A percentile compares a stretch with the other conserved stretches of the same genome.
Conservation (phyloP, 2,329 filamentous ascomycete species). For the Ambrosiella xylebori region DNA sequence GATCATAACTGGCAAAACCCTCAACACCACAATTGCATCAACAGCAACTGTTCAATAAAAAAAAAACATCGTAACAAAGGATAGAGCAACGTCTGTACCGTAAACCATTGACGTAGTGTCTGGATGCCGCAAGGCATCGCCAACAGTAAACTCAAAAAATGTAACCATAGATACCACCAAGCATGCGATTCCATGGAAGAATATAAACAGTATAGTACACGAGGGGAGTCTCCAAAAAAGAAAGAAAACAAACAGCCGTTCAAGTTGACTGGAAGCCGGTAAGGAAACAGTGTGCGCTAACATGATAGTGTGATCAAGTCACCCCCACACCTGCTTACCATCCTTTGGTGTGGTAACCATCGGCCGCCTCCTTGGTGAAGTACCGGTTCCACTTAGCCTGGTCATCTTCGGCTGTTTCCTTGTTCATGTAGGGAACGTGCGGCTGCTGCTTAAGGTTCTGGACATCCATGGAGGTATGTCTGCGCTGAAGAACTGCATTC, state of each 20-base stretch:
- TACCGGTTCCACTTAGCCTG: slow-evolving; percentile 72
- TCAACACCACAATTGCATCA: neutral
- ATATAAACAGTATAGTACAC: too few relatives aligned
- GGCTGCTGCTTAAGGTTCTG: slow-evolving; percentile 75
- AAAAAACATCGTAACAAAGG: neutral
- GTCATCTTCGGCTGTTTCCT: slow-evolving; percentile 43
- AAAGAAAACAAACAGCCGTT: too few relatives aligned
- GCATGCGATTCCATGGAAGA: too few relatives aligned
- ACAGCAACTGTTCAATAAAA: neutral
- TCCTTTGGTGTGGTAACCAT: slow-evolving; percentile 28
- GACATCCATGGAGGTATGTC: slow-evolving; percentile 81
- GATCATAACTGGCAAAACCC: neutral
- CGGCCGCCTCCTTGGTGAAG: slow-evolving; percentile 58
- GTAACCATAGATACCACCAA: too few relatives aligned
- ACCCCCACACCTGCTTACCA: slow-evolving; percentile 19
- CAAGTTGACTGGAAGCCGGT: too few relatives aligned
- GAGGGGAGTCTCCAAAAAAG: too few relatives aligned
- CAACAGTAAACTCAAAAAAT: too few relatives aligned
- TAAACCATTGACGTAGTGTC: neutral
- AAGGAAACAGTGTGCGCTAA: neutral
- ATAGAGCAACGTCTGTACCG: neutral
- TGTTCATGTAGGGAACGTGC: slow-evolving; percentile 43
- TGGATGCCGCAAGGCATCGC: neutral
- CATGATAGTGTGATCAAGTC: neutral
- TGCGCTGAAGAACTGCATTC: slow-evolving; percentile 73